These are phyloP conservation scores for Plasmodium inui DNA, from an alignment of 169 alveolate species.

Conservation along the genomic window DNA sequence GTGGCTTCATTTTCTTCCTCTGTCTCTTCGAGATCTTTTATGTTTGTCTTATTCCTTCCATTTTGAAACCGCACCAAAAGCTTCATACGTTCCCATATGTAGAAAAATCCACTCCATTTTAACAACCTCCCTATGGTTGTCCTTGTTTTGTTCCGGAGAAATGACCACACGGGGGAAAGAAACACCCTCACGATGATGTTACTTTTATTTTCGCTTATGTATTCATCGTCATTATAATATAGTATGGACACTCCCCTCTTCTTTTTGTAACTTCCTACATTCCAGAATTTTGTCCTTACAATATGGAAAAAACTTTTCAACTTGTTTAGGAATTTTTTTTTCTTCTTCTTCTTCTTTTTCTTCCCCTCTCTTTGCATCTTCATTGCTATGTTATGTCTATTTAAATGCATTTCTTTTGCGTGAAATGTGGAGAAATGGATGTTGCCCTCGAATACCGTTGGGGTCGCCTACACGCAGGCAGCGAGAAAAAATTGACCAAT, in stretches of 20 bases:
- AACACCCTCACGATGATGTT: constrained; percentile 3
- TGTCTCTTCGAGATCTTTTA: neutral
- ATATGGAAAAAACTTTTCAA: neutral
- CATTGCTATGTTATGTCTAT: neutral
- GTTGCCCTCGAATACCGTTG: neutral
- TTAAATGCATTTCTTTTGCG: neutral
- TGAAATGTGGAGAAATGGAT: neutral
- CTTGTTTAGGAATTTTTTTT: neutral
- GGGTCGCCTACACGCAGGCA: neutral
- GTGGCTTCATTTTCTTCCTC: neutral
- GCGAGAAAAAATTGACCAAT: neutral
- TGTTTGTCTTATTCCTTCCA: neutral
- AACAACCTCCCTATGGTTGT: neutral
- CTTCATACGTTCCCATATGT: neutral
- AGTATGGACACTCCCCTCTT: neutral
- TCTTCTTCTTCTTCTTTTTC: neutral
- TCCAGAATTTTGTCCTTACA: neutral
- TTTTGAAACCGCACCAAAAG: neutral
- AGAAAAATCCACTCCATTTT: neutral
- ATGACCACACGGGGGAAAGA: constrained; percentile 13
- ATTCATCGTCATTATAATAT: constrained; percentile 15
- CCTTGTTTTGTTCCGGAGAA: neutral
- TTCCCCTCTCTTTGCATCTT: neutral
- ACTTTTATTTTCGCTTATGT: neutral
- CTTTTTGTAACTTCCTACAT: neutral